A percentile compares a stretch with the other conserved stretches of the same genome.
phyloP scores from a whole-genome alignment of 805 yeast genomes.

The Brettanomyces custersianus region DNA sequence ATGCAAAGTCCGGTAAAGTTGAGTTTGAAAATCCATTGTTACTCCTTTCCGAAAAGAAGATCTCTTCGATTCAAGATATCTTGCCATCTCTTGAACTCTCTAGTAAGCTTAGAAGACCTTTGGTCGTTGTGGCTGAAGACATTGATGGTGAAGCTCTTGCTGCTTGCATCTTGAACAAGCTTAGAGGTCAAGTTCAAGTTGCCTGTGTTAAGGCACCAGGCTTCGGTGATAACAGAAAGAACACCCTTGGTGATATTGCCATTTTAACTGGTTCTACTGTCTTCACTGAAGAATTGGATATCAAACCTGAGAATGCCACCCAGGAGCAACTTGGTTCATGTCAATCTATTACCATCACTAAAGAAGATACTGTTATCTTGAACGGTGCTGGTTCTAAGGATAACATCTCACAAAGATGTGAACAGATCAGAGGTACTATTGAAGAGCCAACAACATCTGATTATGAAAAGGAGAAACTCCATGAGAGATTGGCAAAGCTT shows the following conservation, averaged over 20 bases:
- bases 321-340: slow-evolving; percentile 83
- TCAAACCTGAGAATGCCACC: slow-evolving; percentile 92
- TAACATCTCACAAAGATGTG: slow-evolving; percentile 75
- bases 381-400: slow-evolving; percentile 90
- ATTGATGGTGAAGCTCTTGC: slow-evolving; percentile 98
- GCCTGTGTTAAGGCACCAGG: slow-evolving; percentile 98
- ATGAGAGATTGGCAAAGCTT: slow-evolving; percentile 93
- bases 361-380: slow-evolving; percentile 89
- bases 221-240: slow-evolving; percentile 97
- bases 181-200: slow-evolving; percentile 97
- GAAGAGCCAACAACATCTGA: slow-evolving; percentile 70
- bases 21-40: slow-evolving; percentile 92
- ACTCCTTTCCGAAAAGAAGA: slow-evolving; percentile 85
- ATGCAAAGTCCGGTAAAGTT: slow-evolving; percentile 85
- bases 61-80: slow-evolving; percentile 82
- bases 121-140: slow-evolving; percentile 90
- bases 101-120: slow-evolving; percentile 87
- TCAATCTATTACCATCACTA: slow-evolving; percentile 85
- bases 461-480: slow-evolving; percentile 94
- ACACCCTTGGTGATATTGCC: slow-evolving; percentile 92
- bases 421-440: slow-evolving; percentile 80
- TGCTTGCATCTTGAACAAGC: slow-evolving; percentile 92
- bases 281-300: slow-evolving; percentile 86
- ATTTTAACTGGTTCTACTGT: slow-evolving; percentile 90
- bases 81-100: slow-evolving; percentile 90